Conservation (phyloP, 2,329 filamentous ascomycete genomes). For the Chaetomium globosum region DNA sequence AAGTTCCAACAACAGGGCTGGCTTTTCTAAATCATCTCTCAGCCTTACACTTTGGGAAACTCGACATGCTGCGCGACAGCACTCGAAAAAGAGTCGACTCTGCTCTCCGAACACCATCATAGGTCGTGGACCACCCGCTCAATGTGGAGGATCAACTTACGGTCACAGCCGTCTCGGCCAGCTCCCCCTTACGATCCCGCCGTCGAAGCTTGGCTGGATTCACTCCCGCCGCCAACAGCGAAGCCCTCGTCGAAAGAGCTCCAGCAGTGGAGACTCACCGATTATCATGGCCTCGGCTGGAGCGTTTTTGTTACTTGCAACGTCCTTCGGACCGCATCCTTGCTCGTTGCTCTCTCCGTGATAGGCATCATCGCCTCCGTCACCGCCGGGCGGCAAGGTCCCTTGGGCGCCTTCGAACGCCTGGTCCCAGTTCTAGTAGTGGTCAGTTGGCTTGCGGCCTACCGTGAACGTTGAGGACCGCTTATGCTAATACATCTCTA, state of each 20-base stretch:
- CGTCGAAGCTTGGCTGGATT: constrained; percentile 33
- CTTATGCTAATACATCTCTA: not conserved
- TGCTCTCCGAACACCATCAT: constrained; percentile 17
- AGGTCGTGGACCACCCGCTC: constrained; percentile 11
- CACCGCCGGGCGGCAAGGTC: not conserved
- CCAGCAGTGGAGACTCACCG: constrained; percentile 27
- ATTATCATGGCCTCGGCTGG: constrained; percentile 19
- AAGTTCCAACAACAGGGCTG: not conserved
- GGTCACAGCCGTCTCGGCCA: constrained; percentile 28
- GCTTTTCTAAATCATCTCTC: not conserved
- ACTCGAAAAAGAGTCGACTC: constrained; percentile 7
- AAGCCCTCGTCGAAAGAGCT: constrained; percentile 26
- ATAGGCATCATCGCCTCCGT: constrained; percentile 17
- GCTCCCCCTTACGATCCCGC: constrained; percentile 25
- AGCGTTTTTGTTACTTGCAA: constrained; percentile 26
- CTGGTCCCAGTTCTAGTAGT: constrained; percentile 26
- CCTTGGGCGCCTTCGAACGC: not conserved
- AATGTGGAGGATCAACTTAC: constrained; percentile 22
- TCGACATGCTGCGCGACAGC: constrained; percentile 25
- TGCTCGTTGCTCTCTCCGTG: constrained; percentile 21
- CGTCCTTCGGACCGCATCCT: constrained; percentile 25
- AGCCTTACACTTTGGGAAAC: not conserved
- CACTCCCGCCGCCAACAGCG: constrained; percentile 21
- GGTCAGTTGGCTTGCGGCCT: constrained; percentile 16
- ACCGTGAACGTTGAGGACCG: too few relatives aligned